These are phyloP conservation scores for Fomitiporia mediterranea DNA, from an alignment of 1,284 basidiomycete genomes.

Conservation along the genomic window DNA sequence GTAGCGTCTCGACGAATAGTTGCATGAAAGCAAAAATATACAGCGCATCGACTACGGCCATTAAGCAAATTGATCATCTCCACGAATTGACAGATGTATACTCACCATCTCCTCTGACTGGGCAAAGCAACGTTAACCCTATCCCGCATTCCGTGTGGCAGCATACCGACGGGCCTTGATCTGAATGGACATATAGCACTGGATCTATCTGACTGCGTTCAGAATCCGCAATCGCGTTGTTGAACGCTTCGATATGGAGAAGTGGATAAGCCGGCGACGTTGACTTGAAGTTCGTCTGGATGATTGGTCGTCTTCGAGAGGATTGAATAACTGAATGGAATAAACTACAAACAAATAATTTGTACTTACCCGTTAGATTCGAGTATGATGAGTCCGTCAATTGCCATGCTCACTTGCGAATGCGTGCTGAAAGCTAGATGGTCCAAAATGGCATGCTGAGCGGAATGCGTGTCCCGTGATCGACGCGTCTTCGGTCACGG, in stretches of 20 bases:
- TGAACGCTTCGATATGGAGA: constrained; percentile 83
- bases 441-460: too few species aligned
- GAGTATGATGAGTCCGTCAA: constrained; percentile 89
- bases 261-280: constrained; percentile 76
- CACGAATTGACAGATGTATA: constrained; percentile 18
- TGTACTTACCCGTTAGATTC: constrained; percentile 69
- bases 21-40: constrained; percentile 88
- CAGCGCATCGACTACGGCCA: constrained; percentile 72
- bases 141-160: constrained; percentile 79
- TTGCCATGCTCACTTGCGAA: constrained; percentile 45
- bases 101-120: constrained; percentile 76
- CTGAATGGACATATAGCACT: constrained; percentile 58
- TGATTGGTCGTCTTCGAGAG: constrained; percentile 71
- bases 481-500: too few species aligned
- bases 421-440: too few species aligned
- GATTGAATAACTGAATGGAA: constrained; percentile 2
- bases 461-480: too few species aligned
- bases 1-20: constrained; percentile 77
- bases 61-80: constrained; percentile 19
- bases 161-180: constrained; percentile 58
- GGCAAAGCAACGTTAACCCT: constrained; percentile 70
- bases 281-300: constrained; percentile 87
- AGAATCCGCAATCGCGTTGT: constrained; percentile 61
- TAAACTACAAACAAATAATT: constrained; percentile 4
- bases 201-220: constrained; percentile 60